Base-by-base conservation (phyloP, 371 early-diverging fungal species). In the Blyttiomyces sp. region DNA sequence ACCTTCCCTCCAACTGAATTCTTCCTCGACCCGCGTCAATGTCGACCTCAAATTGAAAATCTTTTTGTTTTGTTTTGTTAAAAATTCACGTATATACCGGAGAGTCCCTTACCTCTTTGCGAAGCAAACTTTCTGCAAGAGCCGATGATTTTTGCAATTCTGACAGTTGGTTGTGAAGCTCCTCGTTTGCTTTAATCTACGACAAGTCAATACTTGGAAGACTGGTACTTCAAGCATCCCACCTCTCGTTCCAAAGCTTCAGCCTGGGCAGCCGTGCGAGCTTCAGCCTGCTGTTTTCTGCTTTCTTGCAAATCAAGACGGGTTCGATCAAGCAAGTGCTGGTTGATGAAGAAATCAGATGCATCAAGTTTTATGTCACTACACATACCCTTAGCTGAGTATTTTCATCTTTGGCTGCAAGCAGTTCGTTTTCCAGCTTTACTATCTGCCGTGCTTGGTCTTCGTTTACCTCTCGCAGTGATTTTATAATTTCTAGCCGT, bases 361-460 rank as follows among this genome's bases (percentile, higher is more conserved):
- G n/a, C n/a, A n/a, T n/a, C n/a, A n/a, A n/a, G n/a, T n/a, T n/a
- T n/a, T n/a, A n/a, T n/a, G n/a, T n/a, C 11, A n/a, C 9, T n/a
- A 21, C 49, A 6, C n/a, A 23, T 49, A 72, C 66, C 35, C 84
- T 84, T n/a, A 85, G 66, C 16, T 78, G 72, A 0, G 57, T 57
- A 26, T 76, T 60, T 16, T 77, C 72, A 1, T 84, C 83, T 16
- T 74, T 66, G 1, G 68, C 54, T 0, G 59, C 53, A 0, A 63
- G 35, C 11, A 83, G 66, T 21, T 88, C 87, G 0, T 75, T 64
- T 52, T 89, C 88, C 4, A 87, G 61, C 48, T 79, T 75, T 27
- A 74, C 73, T 50, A 84, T 77, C 49, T 86, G 87, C 26, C 81
- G 84, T 42, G 82, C 83, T 39, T 88, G 88, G 44, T 81, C 79